These are phyloP conservation scores for Eleusine coracana DNA, from an alignment of 176 grass and related monocot genomes.

Conservation along the genomic window DNA sequence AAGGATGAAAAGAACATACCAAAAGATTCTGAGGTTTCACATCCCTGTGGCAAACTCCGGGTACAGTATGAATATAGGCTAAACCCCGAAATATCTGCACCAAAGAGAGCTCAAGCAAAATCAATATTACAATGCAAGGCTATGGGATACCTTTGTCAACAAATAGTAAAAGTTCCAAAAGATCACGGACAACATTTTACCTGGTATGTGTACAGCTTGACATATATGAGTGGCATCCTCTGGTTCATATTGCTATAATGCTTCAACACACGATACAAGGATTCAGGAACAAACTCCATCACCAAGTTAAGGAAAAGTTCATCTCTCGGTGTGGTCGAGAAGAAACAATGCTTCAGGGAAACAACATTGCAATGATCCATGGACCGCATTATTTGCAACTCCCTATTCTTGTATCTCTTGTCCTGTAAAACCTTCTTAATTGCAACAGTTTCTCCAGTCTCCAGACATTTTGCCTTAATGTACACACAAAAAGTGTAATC, in stretches of 20 bases:
- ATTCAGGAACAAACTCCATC: conserved; percentile 95
- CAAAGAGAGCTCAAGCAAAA: conserved; percentile 20
- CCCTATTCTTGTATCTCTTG: conserved; percentile 92
- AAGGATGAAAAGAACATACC: conserved; percentile 51
- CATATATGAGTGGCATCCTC: conserved; percentile 91
- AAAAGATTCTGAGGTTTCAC: conserved; percentile 97
- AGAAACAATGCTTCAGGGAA: conserved; percentile 95
- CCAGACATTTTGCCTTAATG: conserved; percentile 89
- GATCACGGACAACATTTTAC: conserved; percentile 32
- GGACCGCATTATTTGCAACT: conserved; percentile 86
- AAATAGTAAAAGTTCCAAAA: conserved; percentile 14
- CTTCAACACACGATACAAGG: conserved; percentile 79
- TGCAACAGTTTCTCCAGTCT: conserved; percentile 83
- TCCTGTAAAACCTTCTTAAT: conserved; percentile 99
- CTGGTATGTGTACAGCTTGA: conserved; percentile 96
- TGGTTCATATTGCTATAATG: conserved; percentile 98
- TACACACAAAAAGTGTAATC: conserved; percentile 4
- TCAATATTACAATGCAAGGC: conserved; percentile 1
- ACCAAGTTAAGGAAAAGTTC: conserved; percentile 98
- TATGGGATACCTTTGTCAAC: background rate
- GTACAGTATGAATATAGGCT: conserved; percentile 91
- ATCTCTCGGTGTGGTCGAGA: conserved; percentile 93
- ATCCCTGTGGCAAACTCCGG: conserved; percentile 96
- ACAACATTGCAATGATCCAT: conserved; percentile 96
- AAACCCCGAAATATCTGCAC: conserved; percentile 91